These are phyloP conservation scores for Metarhizium humberi DNA, from an alignment of 2,329 filamentous ascomycete species.

Conservation along the genomic window DNA sequence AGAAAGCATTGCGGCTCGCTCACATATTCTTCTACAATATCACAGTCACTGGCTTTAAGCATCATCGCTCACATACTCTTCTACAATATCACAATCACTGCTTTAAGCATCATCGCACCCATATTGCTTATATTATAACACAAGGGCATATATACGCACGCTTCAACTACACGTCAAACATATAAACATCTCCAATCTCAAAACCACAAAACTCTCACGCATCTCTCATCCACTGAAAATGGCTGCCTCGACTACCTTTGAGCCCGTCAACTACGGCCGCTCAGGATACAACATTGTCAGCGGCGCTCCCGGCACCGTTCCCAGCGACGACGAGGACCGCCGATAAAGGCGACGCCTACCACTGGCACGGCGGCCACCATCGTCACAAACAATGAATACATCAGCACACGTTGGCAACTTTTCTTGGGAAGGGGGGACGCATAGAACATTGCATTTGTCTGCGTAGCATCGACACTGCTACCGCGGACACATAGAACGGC, in stretches of 20 bases:
- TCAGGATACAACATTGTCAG: constrained; percentile 33
- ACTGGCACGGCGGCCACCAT: constrained; percentile 22
- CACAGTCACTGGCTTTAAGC: background rate
- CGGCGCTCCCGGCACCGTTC: constrained; percentile 14
- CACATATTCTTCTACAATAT: background rate
- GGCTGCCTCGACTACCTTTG: constrained; percentile 13
- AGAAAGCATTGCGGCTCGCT: background rate
- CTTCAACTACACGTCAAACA: background rate
- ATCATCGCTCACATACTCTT: background rate
- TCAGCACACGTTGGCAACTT: background rate
- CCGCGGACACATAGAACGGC: background rate
- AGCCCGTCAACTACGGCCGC: constrained; percentile 29
- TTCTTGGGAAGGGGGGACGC: background rate
- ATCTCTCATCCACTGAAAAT: background rate
- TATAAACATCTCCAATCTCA: too few relatives aligned
- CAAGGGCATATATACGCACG: background rate
- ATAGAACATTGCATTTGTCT: background rate
- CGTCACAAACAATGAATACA: background rate
- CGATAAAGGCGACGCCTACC: constrained; percentile 11
- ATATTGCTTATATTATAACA: background rate
- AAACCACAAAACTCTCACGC: too few relatives aligned
- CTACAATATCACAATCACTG: background rate
- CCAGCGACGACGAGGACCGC: constrained; percentile 1
- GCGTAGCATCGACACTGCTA: background rate
- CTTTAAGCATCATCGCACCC: background rate